Evolutionary conservation across 495 filamentous ascomycete genomes (phyloP), one percentile per base, ranked within the genome.

Genomic region (Acidomyces sp.): DNA sequence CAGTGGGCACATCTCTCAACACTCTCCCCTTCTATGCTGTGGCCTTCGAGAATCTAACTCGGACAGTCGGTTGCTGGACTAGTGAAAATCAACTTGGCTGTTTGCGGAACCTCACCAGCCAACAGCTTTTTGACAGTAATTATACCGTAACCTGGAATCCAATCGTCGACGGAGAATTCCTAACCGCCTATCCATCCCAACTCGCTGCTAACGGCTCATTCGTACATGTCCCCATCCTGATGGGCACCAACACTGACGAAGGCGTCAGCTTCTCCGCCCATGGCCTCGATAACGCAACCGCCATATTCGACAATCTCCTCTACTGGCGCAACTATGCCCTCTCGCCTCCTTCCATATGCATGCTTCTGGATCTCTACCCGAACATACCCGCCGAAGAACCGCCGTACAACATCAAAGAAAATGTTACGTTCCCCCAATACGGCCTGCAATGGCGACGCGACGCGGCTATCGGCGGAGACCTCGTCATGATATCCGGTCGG

Each of bases 151-250:
- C 46, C 0, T 66, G 64, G 49, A 54, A 61, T 61, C 2, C 49
- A 3, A 36, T 49, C 19, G 46, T 75, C 1, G 74, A 75, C 35
- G 68, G 69, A 0, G 64, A 65, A 39, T 64, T 75, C 11, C 37
- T 76, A 4, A 42, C 34, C 9, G 51, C 55, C 4, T 63, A 58
- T 55, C 62, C 64, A 1, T 60, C 56, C 27, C 45, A 52, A 0
- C 54, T 58, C 24, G 25, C 44, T 22, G 46, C 39, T 13, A 25
- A 37, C n/a, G 46, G 46, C 32, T 37, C 12, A 4, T 45, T 49
- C 42, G 34, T 49, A 6, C 40, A 39, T 11, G 32, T 49, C 7
- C 47, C 47, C 16, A 11, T 46, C 5, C 21, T 46, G 11, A 34
- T 47, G 16, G 43, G 44, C 9, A 62, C 57, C 3, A 70, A 69